phyloP scores from a whole-genome alignment of 345 rosid species.

The Luvunga scandens region DNA sequence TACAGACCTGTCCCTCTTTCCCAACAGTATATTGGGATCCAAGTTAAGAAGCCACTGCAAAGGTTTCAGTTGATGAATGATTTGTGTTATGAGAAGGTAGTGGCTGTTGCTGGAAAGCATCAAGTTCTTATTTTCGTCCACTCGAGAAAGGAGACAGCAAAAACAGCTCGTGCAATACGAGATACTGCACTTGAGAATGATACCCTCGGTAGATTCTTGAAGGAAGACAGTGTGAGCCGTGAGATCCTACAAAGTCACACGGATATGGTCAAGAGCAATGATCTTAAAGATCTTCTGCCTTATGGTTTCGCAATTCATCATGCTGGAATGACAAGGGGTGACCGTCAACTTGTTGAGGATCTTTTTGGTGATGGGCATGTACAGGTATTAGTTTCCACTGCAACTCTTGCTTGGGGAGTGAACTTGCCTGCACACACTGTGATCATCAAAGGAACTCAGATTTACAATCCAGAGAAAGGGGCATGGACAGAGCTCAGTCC shows the following conservation, averaged over 20 bases:
- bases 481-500: constrained; percentile 97
- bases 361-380: constrained; percentile 77
- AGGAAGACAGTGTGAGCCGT: constrained; percentile 82
- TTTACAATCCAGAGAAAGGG: constrained; percentile 96
- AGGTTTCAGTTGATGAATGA: constrained; percentile 98
- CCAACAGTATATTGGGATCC: constrained; percentile 92
- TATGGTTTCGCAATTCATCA: constrained; percentile 96
- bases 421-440: constrained; percentile 96
- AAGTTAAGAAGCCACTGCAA: constrained; percentile 88
- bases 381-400: constrained; percentile 94
- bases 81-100: constrained; percentile 84
- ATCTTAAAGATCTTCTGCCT: constrained; percentile 79
- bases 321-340: constrained; percentile 92
- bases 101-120: constrained; percentile 90
- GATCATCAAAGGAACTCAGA: constrained; percentile 93
- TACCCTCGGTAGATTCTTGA: constrained; percentile 78
- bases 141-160: constrained; percentile 91
- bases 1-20: constrained; percentile 92
- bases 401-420: constrained; percentile 99
- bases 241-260: constrained; percentile 73
- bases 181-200: constrained; percentile 90
- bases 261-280: constrained; percentile 63
- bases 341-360: constrained; percentile 84
- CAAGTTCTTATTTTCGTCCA: constrained; percentile 97
- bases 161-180: constrained; percentile 78